Conservation (phyloP, 2,329 filamentous ascomycete genomes). For the Pseudomassariella vexata region DNA sequence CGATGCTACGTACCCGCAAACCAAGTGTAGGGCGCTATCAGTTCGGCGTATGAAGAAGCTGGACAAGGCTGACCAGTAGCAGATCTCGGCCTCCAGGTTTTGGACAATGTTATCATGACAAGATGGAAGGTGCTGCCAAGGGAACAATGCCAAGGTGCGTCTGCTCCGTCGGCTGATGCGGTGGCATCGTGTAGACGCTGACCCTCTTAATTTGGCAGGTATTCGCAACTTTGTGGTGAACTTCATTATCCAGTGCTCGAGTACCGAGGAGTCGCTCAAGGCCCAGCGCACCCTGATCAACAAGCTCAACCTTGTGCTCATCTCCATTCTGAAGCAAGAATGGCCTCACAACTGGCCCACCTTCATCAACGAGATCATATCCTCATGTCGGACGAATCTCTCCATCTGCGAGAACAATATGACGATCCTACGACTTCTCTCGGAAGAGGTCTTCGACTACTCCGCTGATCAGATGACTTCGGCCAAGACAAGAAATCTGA, state of each 20-base stretch:
- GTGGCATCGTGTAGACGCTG: not conserved
- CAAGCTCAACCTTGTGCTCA: constrained; percentile 95
- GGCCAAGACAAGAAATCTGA: constrained; percentile 89
- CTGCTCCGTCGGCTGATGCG: not conserved
- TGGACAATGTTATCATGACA: constrained; percentile 98
- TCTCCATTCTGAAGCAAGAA: constrained; percentile 97
- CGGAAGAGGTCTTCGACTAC: constrained; percentile 98
- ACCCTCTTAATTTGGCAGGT: constrained; percentile 44
- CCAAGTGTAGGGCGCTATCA: constrained; percentile 68
- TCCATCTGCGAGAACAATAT: constrained; percentile 99
- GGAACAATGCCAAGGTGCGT: constrained; percentile 85
- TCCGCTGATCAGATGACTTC: constrained; percentile 99
- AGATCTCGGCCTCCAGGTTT: constrained; percentile 92
- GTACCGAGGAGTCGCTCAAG: constrained; percentile 80
- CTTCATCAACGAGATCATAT: constrained; percentile 99
- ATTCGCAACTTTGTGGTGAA: constrained; percentile 99
- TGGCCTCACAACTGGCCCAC: constrained; percentile 99
- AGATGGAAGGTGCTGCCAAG: constrained; percentile 97
- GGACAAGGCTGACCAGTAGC: constrained; percentile 20
- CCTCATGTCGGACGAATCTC: constrained; percentile 88
- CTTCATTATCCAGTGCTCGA: constrained; percentile 93
- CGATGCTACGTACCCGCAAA: constrained; percentile 88
- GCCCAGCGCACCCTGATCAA: constrained; percentile 86
- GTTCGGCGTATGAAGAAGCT: not conserved
- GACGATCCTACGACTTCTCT: constrained; percentile 91